Evolutionary conservation across 495 filamentous ascomycete genomes (phyloP).

Genomic region (Neurospora africana): DNA sequence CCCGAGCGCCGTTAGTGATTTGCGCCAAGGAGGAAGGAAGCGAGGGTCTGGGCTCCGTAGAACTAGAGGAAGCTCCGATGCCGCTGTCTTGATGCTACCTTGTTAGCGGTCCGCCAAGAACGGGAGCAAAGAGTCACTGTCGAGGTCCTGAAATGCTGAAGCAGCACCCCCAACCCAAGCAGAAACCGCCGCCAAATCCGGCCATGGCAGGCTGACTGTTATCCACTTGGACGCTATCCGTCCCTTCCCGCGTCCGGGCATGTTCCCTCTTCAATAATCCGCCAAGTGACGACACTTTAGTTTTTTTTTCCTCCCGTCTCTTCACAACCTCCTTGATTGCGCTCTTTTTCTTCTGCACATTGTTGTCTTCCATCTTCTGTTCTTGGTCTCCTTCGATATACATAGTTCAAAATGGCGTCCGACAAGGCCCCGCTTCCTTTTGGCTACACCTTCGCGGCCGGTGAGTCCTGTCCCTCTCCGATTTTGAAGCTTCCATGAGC

Average conservation of each 20-base stretch:
- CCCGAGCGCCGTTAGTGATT: not conserved
- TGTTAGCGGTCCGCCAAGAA: not conserved
- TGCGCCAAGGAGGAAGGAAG: not conserved
- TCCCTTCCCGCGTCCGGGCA: not conserved
- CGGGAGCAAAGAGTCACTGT: not conserved
- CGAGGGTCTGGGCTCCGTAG: not conserved
- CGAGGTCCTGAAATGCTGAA: not conserved
- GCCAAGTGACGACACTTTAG: slow-evolving; percentile 2
- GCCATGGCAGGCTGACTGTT: not conserved
- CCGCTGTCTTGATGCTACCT: not conserved
- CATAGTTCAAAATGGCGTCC: slow-evolving; percentile 16
- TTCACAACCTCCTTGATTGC: not conserved
- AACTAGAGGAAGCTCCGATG: not conserved
- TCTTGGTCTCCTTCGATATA: not conserved
- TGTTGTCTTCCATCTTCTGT: not conserved
- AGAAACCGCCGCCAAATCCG: not conserved
- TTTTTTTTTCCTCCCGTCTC: not conserved
- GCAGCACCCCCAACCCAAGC: not conserved
- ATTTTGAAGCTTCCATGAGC: not conserved
- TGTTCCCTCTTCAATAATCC: not conserved
- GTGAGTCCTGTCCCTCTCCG: slow-evolving; percentile 10
- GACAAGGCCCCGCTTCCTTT: slow-evolving; percentile 26
- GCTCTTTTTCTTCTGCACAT: slow-evolving; percentile 2
- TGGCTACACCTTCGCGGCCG: slow-evolving; percentile 26
- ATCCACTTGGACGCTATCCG: not conserved